Evolutionary conservation across 2,329 filamentous ascomycete genomes (phyloP).

Genomic region (Didymella pinodella): DNA sequence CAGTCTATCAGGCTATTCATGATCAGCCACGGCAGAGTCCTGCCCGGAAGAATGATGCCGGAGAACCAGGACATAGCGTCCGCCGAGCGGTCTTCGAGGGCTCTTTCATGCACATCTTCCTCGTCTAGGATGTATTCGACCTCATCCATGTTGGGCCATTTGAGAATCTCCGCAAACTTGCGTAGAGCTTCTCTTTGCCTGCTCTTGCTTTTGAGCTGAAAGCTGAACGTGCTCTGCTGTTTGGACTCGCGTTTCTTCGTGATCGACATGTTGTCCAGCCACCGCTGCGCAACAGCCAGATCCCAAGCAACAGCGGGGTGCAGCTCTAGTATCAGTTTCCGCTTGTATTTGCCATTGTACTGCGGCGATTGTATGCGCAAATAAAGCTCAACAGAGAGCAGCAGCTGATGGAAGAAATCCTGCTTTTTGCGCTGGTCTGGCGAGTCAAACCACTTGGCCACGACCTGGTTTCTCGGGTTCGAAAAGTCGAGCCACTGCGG

Average conservation of each 20-base stretch:
- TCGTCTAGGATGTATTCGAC: slow-evolving; percentile 70
- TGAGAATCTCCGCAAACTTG: slow-evolving; percentile 74
- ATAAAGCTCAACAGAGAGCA: slow-evolving; percentile 76
- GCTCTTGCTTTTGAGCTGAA: slow-evolving; percentile 71
- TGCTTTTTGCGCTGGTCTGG: slow-evolving; percentile 66
- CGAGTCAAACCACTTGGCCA: slow-evolving; percentile 73
- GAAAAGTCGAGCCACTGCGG: slow-evolving; percentile 78
- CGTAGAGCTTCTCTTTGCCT: slow-evolving; percentile 73
- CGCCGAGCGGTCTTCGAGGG: slow-evolving; percentile 68
- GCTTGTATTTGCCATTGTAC: slow-evolving; percentile 69
- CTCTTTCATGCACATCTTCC: slow-evolving; percentile 58
- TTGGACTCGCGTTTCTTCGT: slow-evolving; percentile 63
- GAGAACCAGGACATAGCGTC: slow-evolving; percentile 81
- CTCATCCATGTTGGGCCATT: slow-evolving; percentile 76
- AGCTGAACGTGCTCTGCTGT: slow-evolving; percentile 59
- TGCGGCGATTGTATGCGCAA: slow-evolving; percentile 70
- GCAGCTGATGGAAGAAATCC: slow-evolving; percentile 78
- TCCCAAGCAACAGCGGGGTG: slow-evolving; percentile 77
- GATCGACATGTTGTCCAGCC: slow-evolving; percentile 74
- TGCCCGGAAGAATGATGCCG: slow-evolving; percentile 74
- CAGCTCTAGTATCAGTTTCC: slow-evolving; percentile 69
- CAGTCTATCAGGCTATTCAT: slow-evolving; percentile 82
- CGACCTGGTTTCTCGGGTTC: slow-evolving; percentile 72
- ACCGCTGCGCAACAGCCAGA: slow-evolving; percentile 74
- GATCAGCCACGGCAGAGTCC: slow-evolving; percentile 74